Evolutionary conservation across 495 filamentous ascomycete genomes (phyloP), one percentile per base, ranked within the genome.

Genomic region (Collariella sp.): DNA sequence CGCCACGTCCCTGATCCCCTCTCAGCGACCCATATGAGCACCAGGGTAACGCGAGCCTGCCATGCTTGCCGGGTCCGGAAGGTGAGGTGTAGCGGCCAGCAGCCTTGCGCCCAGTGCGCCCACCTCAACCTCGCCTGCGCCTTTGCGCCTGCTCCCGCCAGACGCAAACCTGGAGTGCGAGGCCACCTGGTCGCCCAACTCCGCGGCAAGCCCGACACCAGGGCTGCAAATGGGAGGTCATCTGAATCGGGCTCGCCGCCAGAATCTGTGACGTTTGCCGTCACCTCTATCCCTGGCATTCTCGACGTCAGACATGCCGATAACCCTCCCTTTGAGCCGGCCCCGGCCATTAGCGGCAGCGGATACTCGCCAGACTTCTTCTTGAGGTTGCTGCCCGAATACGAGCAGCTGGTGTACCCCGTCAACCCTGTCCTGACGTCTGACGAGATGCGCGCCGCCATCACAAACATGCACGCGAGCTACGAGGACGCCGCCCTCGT

Each of bases 401-500:
- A 46, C 44, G 44, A 46, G 29, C 26, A 46, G 44, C 29, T 46
- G 0, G 44, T 46, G 26, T 46, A 46, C 16, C 44, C 44, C 26
- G 44, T 46, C 26, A 46, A 46, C 44, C 44, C 44, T 7, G 44
- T 46, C 26, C 5, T 46, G n/a, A 46, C 44, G n/a, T 26, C 44
- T 9, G 44, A 46, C n/a, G 44, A 46, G 15, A 34, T 46, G 16
- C 26, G 44, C 44, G 9, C n/a, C 44, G 10, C 44, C 7, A 46
- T 46, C 26, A 5, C 7, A 3, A 46, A 46, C 29, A 46, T 46
- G 44, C n/a, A 46, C 13, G 44, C 29, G 26, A 46, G 44, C 44
- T 46, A 46, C 44, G 44, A 46, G 26, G 44, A 46, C 11, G 44
- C 44, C 9, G 44, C 44, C 44, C 7, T 46, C 29, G 44, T 46